Conservation (phyloP, 192 early-diverging fungal genomes). For the Mortierella alpina region DNA sequence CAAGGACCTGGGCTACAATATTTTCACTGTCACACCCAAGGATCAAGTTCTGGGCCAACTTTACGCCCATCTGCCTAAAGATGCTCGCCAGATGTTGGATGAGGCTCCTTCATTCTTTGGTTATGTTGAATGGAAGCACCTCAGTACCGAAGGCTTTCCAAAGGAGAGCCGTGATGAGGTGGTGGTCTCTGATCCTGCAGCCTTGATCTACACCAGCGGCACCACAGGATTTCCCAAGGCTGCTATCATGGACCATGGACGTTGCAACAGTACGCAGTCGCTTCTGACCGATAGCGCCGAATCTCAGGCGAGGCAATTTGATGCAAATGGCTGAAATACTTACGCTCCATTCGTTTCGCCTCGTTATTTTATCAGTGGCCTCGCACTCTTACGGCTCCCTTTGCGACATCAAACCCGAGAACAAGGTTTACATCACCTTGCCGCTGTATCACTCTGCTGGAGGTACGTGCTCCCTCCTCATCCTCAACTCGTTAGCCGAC, state of each 20-base stretch:
- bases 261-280: conserved; percentile 38
- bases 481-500: background rate
- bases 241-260: conserved; percentile 61
- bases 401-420: conserved; percentile 34
- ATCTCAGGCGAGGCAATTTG: background rate
- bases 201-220: conserved; percentile 63
- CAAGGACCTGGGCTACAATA: conserved; percentile 23
- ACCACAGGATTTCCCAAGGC: conserved; percentile 75
- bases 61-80: conserved; percentile 31
- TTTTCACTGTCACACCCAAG: conserved; percentile 39
- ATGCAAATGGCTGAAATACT: background rate
- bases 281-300: conserved; percentile 5
- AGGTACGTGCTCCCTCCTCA: conserved; percentile 39
- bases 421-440: conserved; percentile 67
- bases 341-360: background rate
- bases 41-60: conserved; percentile 19
- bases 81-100: conserved; percentile 14
- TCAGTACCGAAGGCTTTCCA: conserved; percentile 33
- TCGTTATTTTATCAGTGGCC: conserved; percentile 24
- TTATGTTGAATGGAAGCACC: conserved; percentile 22
- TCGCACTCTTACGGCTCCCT: conserved; percentile 16
- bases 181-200: conserved; percentile 25
- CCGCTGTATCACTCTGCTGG: conserved; percentile 75
- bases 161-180: conserved; percentile 12
- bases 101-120: conserved; percentile 55